Base-by-base conservation (phyloP, 2,329 filamentous ascomycete genomes). In the Trichoderma sp. region DNA sequence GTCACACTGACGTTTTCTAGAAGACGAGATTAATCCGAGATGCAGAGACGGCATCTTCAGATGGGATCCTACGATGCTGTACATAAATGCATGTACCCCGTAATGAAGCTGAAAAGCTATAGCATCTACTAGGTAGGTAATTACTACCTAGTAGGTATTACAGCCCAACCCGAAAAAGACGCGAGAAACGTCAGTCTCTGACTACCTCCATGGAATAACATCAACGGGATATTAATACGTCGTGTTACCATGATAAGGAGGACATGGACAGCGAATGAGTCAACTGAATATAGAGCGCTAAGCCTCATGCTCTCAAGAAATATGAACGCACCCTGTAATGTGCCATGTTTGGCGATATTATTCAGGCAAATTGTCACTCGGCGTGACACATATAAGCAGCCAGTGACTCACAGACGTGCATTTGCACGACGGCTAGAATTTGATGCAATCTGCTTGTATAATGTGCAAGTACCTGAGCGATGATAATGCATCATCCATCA, bases 321-420 rank as follows among this genome's bases (percentile, higher is more conserved):
- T 3, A 45, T 45, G 42, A 45, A n/a, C 9, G 12, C 19, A 25
- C 25, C 35, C 35, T 29, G 10, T 4, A 64, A 34, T 42, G 17
- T 25, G 10, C 25, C 50, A 45, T 64, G 19, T 57, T 37, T 29
- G n/a, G 37, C 25, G 13, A n/a, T 56, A 45, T 17, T 42, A 37
- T 57, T 57, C 37, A 37, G 7, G 25, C 13, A 56, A 65, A 5
- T 4, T 1, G 37, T 45, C 27, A 57, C 5, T 54, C 50, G 63
- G 50, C 39, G 37, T 65, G 50, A 48, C 63, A 34, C 19, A 25
- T 35, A 29, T 35, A 48, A 57, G 52, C 52, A 27, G 5, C 19
- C 35, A 48, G 63, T 65, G 63, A 65, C 50, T 65, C 63, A 65
- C 59, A 35, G 15, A 5, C n/a, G 35, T 35, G 29, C 7, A n/a